These are phyloP conservation scores for Hypocreales sp. DNA, from an alignment of 2,329 filamentous ascomycete genomes.

Conservation along the genomic window DNA sequence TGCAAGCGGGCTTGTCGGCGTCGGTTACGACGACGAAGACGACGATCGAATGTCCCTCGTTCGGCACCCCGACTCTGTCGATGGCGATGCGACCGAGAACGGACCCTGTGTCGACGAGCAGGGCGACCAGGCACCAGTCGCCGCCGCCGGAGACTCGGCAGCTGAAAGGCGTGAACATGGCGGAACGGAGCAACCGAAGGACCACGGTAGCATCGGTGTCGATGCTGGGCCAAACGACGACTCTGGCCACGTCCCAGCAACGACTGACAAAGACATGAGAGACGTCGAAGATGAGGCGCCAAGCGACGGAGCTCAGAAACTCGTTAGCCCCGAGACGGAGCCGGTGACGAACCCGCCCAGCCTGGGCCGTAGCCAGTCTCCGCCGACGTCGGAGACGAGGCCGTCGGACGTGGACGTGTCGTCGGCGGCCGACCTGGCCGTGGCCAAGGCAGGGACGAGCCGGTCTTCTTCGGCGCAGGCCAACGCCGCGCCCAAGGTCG, in stretches of 20 bases:
- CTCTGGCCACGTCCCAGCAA: too few species aligned
- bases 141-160: not conserved
- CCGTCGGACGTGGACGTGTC: conserved; percentile 31
- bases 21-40: conserved; percentile 12
- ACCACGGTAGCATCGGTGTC: too few species aligned
- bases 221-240: too few species aligned
- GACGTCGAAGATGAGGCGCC: too few species aligned
- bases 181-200: too few species aligned
- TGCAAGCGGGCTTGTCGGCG: conserved; percentile 5
- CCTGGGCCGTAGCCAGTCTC: conserved; percentile 29
- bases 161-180: too few species aligned
- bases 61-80: conserved; percentile 12
- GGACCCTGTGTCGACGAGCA: not conserved
- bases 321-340: conserved; percentile 25
- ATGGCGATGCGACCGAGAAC: conserved; percentile 3
- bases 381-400: conserved; percentile 33
- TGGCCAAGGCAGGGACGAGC: conserved; percentile 12
- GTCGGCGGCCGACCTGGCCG: conserved; percentile 20
- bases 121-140: not conserved
- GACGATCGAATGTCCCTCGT: conserved; percentile 19
- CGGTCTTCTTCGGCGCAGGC: conserved; percentile 17
- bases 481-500: conserved; percentile 39
- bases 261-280: too few species aligned
- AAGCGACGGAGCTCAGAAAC: too few species aligned
- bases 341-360: conserved; percentile 25